Evolutionary conservation across 805 yeast species (phyloP).

Genomic region (Saccharomycopsis sp.): DNA sequence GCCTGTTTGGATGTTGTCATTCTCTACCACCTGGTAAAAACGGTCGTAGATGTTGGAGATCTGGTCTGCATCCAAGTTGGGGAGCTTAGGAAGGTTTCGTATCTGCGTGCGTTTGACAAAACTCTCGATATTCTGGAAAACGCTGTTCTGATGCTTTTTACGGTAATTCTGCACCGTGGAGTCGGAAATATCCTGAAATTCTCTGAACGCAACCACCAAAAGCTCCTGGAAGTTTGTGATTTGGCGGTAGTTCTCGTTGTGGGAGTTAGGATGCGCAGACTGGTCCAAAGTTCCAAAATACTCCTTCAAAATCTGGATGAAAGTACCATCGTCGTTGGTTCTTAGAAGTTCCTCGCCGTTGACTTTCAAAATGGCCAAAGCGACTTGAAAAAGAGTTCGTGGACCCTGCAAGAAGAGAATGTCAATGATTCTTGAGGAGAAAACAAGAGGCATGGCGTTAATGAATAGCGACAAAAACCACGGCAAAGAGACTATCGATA

Average conservation of each 20-base stretch:
- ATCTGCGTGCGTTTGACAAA: constrained; percentile 90
- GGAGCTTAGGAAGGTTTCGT: constrained; percentile 73
- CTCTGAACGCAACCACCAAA: constrained; percentile 86
- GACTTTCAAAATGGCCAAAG: constrained; percentile 79
- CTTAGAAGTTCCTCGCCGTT: constrained; percentile 78
- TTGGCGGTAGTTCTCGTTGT: constrained; percentile 53
- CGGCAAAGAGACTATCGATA: constrained; percentile 88
- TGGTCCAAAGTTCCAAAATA: constrained; percentile 75
- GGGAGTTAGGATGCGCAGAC: constrained; percentile 67
- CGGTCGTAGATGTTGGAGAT: constrained; percentile 76
- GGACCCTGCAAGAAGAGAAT: constrained; percentile 88
- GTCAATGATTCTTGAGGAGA: constrained; percentile 87
- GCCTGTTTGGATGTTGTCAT: constrained; percentile 39
- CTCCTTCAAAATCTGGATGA: constrained; percentile 75
- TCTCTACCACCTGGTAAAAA: constrained; percentile 67
- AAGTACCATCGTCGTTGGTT: constrained; percentile 87
- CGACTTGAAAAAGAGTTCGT: constrained; percentile 83
- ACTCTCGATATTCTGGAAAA: constrained; percentile 77
- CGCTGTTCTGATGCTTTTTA: constrained; percentile 62
- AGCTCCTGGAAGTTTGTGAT: constrained; percentile 85
- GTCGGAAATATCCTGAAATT: constrained; percentile 75
- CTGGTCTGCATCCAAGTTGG: constrained; percentile 49
- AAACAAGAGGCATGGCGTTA: constrained; percentile 90
- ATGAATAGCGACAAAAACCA: constrained; percentile 92
- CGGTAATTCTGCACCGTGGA: constrained; percentile 65